Evolutionary conservation across 352 stramenopile genomes (phyloP).

Genomic region (Pythium biforme): DNA sequence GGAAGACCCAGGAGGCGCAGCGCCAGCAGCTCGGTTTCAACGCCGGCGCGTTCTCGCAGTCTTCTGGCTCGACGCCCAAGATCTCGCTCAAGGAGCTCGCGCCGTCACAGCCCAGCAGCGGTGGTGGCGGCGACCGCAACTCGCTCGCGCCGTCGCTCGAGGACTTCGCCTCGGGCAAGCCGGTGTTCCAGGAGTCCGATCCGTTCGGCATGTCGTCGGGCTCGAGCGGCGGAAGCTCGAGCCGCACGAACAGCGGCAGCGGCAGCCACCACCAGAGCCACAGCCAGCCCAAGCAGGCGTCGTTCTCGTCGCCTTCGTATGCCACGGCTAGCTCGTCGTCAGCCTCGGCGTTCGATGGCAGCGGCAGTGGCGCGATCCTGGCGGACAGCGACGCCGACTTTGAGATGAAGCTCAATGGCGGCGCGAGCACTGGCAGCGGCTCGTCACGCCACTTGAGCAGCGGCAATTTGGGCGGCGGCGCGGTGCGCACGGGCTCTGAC

Average conservation of each 20-base stretch:
- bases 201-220: constrained; percentile 16
- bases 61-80: constrained; percentile 30
- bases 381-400: constrained; percentile 29
- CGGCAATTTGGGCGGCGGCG: constrained; percentile 16
- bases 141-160: constrained; percentile 36
- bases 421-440: background rate
- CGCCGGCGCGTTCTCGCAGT: constrained; percentile 45
- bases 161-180: constrained; percentile 46
- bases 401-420: constrained; percentile 28
- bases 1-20: constrained; percentile 70
- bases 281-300: constrained; percentile 1
- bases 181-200: constrained; percentile 25
- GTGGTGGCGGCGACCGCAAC: constrained; percentile 15
- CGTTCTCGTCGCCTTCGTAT: too few relatives aligned
- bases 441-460: constrained; percentile 19
- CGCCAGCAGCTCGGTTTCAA: constrained; percentile 61
- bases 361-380: constrained; percentile 15
- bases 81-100: constrained; percentile 67
- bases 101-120: constrained; percentile 10
- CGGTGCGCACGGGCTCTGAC: constrained; percentile 14
- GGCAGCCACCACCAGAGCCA: constrained; percentile 5
- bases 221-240: constrained; percentile 15
- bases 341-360: constrained; percentile 24
- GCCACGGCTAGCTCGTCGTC: background rate
- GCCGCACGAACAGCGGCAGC: constrained; percentile 20